These are phyloP conservation scores for Sporothrix brunneoviolacea DNA, from an alignment of 2,329 filamentous ascomycete genomes.

Conservation along the genomic window DNA sequence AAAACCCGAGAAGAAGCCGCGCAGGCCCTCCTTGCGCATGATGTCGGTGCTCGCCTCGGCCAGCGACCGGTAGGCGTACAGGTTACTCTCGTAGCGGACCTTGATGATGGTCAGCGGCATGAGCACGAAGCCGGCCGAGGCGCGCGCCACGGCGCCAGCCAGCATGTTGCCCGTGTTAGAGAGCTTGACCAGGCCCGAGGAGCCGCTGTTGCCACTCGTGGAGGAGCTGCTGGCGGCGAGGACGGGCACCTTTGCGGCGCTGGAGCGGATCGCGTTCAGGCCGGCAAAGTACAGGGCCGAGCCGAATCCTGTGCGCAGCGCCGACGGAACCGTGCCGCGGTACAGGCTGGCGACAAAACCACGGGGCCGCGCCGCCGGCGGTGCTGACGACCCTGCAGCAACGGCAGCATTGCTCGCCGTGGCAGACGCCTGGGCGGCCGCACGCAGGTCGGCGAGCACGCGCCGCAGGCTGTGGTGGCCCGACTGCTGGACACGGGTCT, in stretches of 20 bases:
- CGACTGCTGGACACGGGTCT: constrained; percentile 91
- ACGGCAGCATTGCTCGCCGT: background rate
- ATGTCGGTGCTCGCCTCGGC: constrained; percentile 69
- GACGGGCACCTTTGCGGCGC: constrained; percentile 42
- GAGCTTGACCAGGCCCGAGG: constrained; percentile 72
- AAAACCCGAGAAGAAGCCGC: constrained; percentile 88
- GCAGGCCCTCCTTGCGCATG: constrained; percentile 60
- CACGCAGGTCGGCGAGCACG: constrained; percentile 64
- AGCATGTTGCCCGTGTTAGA: constrained; percentile 78
- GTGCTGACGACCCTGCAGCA: background rate
- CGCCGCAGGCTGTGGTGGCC: constrained; percentile 60
- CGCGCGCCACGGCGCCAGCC: constrained; percentile 77
- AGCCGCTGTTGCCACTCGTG: constrained; percentile 27
- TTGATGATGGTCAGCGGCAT: constrained; percentile 98
- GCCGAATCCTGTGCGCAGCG: constrained; percentile 87
- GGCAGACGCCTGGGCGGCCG: constrained; percentile 18
- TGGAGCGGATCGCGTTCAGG: constrained; percentile 70
- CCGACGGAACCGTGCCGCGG: constrained; percentile 87
- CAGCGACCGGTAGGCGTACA: constrained; percentile 78
- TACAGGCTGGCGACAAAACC: constrained; percentile 59
- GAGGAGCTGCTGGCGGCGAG: constrained; percentile 20
- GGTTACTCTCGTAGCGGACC: constrained; percentile 84
- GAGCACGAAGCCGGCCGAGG: constrained; percentile 79
- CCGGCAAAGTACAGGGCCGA: constrained; percentile 91
- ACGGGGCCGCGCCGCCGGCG: constrained; percentile 15